Evolutionary conservation across 2,329 filamentous ascomycete species (phyloP), one percentile per base, ranked within the genome.

Genomic region (Parastagonospora nodorum): DNA sequence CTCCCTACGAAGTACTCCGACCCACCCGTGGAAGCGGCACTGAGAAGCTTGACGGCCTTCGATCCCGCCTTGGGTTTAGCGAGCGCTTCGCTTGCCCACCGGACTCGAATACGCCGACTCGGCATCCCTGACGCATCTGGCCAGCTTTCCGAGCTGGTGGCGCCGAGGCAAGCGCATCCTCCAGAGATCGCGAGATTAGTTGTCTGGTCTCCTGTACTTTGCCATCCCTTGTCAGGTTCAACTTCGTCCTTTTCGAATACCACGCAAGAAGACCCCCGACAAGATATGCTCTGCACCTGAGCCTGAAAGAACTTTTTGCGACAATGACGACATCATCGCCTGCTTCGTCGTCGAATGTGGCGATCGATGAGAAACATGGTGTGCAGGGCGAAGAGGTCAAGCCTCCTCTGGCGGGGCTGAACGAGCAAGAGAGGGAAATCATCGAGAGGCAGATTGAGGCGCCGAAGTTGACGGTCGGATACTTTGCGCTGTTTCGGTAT

Each of bases 401-500:
- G 44, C 55, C 60, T 19, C 56, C 64, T n/a, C 59, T 57, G 29
- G 58, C 61, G 35, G 51, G 53, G 8, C 61, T 72, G 31, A 71
- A 53, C 48, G 67, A 69, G 6, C 60, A 69, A 43, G 69, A 73
- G 55, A 68, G 67, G 53, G 52, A 63, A 5, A 72, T 73, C 16
- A 70, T 74, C 50, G 62, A 72, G 31, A 54, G 61, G 50, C 78
- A 80, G 44, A 49, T 77, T 15, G 69, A 76, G 28, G 74, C 75
- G 14, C 77, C 77, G 1, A 65, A 67, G 1, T 64, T 76, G 32
- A 75, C 74, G 39, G 70, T 80, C 38, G 71, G 71, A 2, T 80
- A 77, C 73, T 58, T 79, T 67, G 63, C 74, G 58, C 49, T 80
- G 6, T 79, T 77, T 60, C 74, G 77, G 30, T 79, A 79, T 67